A percentile compares a stretch with the other conserved stretches of the same genome.
phyloP scores from a whole-genome alignment of 768 basidiomycete genomes.

The Lactifluus subvellereus region DNA sequence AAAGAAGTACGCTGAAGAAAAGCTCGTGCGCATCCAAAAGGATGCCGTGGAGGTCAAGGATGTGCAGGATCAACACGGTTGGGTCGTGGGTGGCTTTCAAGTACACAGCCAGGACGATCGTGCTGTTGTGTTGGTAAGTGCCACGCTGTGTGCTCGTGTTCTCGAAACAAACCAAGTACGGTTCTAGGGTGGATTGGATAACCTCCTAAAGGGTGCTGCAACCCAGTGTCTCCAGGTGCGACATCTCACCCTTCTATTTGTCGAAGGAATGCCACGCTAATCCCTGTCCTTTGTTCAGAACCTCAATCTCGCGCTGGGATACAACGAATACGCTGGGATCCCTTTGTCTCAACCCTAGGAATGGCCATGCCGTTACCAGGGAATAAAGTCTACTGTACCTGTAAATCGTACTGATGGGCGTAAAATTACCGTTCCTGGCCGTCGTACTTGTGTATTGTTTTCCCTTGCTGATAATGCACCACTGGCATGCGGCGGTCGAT shows the following conservation, averaged over 20 bases:
- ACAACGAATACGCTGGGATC: conserved; percentile 80
- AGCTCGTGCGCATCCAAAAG: conserved; percentile 59
- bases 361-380: not conserved
- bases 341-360: conserved; percentile 31
- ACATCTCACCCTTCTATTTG: not conserved
- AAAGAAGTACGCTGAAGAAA: conserved; percentile 70
- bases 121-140: conserved; percentile 86
- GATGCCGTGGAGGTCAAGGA: conserved; percentile 70
- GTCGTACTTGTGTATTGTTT: not conserved
- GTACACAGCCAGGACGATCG: conserved; percentile 84
- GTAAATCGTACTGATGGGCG: not conserved
- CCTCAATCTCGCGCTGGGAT: conserved; percentile 83
- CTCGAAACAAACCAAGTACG: not conserved
- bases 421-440: too few species aligned
- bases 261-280: not conserved
- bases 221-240: conserved; percentile 95
- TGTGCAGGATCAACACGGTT: conserved; percentile 79
- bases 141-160: not conserved
- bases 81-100: conserved; percentile 90
- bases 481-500: not conserved
- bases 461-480: not conserved
- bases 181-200: conserved; percentile 86
- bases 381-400: not conserved
- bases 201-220: conserved; percentile 95
- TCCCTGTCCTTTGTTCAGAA: conserved; percentile 47